A percentile compares a stretch with the other conserved stretches of the same genome.
phyloP scores from a whole-genome alignment of 257 asterid genomes.

The Paulownia fortunei region DNA sequence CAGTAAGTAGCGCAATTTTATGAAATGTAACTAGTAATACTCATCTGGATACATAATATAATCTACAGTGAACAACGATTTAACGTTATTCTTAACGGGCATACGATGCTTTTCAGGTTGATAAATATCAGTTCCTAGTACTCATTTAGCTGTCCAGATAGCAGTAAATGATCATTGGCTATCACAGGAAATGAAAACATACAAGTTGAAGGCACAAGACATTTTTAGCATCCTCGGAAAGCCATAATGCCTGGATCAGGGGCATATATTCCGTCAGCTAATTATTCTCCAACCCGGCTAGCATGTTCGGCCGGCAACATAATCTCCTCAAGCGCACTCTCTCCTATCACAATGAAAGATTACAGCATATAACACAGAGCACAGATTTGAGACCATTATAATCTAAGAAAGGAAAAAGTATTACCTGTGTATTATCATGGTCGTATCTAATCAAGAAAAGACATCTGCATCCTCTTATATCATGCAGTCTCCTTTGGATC shows the following conservation, averaged over 20 bases:
- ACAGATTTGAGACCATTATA: background rate
- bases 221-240: background rate
- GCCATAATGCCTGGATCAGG: background rate
- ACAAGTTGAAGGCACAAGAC: background rate
- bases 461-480: slow-evolving; percentile 91
- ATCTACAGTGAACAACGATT: background rate
- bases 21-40: background rate
- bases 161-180: background rate
- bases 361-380: background rate
- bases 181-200: background rate
- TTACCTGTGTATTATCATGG: slow-evolving; percentile 69
- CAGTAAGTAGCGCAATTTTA: background rate
- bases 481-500: slow-evolving; percentile 79
- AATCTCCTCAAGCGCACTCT: slow-evolving; percentile 70
- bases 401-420: background rate
- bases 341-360: slow-evolving; percentile 54
- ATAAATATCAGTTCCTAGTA: background rate
- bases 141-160: background rate
- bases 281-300: slow-evolving; percentile 23
- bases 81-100: background rate
- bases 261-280: background rate
- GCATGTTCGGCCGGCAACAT: slow-evolving; percentile 71
- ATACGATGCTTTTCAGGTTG: background rate
- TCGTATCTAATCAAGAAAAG: slow-evolving; percentile 70
- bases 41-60: background rate